phyloP scores from a whole-genome alignment of 768 basidiomycete species.

The Panellus pusillus region DNA sequence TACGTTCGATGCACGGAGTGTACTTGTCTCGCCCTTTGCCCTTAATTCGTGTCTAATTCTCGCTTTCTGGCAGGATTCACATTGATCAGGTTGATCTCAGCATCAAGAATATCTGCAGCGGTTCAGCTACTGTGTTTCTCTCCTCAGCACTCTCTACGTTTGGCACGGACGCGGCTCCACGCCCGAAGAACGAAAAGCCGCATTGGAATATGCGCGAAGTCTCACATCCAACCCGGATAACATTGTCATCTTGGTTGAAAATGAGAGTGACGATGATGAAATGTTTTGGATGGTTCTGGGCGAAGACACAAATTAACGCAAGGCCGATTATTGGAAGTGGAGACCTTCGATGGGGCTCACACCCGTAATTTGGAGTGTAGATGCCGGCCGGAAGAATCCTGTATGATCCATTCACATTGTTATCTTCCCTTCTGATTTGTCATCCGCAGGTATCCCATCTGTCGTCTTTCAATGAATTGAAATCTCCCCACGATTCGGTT shows the following conservation, averaged over 20 bases:
- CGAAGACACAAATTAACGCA: constrained; percentile 64
- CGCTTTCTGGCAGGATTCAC: neutral
- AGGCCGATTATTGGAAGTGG: constrained; percentile 85
- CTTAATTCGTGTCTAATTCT: neutral
- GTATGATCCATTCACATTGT: constrained; percentile 35
- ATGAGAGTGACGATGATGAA: constrained; percentile 67
- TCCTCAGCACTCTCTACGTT: constrained; percentile 71
- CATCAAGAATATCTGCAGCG: constrained; percentile 74
- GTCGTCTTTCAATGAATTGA: constrained; percentile 41
- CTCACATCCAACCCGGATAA: constrained; percentile 39
- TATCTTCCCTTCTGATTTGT: constrained; percentile 3
- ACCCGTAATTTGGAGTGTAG: constrained; percentile 64
- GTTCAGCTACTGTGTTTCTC: constrained; percentile 74
- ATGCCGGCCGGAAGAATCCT: constrained; percentile 34
- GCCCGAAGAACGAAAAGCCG: constrained; percentile 57
- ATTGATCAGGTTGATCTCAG: constrained; percentile 36
- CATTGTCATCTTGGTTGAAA: constrained; percentile 61
- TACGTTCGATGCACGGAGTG: constrained; percentile 51
- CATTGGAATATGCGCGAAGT: constrained; percentile 56
- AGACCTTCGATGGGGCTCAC: constrained; percentile 37
- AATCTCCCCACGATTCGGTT: constrained; percentile 43
- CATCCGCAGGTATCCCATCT: constrained; percentile 48
- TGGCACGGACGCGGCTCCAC: constrained; percentile 81
- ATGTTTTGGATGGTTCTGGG: constrained; percentile 89
- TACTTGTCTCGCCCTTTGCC: neutral